Evolutionary conservation across 805 yeast species (phyloP), one percentile per base, ranked within the genome.

Genomic region (Starmera caribaea): DNA sequence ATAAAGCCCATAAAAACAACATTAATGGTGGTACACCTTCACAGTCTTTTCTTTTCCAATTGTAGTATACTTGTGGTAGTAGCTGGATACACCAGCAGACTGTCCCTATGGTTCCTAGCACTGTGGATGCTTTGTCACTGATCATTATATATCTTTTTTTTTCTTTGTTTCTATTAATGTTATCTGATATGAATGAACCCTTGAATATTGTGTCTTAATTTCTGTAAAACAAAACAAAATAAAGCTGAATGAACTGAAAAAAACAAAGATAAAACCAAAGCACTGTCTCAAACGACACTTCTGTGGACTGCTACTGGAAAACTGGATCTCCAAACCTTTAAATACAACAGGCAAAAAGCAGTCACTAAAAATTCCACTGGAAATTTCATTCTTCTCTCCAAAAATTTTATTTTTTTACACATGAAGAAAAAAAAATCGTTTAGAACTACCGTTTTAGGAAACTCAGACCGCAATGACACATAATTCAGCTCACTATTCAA

Each of bases 71-170:
- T 54, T 85, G 97, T 2, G 97, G 97, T 1, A 88, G 68, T 46
- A 90, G 64, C 61, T 90, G 97, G 46, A 89, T 65, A 58, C 97
- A 89, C 97, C 97, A 90, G 42, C 84, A 71, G 2, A 89, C 77
- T 0, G 97, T 90, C 6, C 96, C 97, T 2, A 85, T 68, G 11
- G 96, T 88, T 2, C 87, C 96, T 40, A 87, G 67, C 7, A 81
- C 87, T 37, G 82, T 84, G 14, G 84, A 73, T 1, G 85, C 86
- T 41, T 46, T 52, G 16, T 54, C 58, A 17, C 49, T 46, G 30
- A 54, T 49, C 55, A 54, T 53, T 11, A 28, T 16, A 12, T 15
- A 26, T 5, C 13, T 4, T 30, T 8, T 21, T 3, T 17, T 4
- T 14, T 5, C 5, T 12, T 12, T 32, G 14, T 15, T n/a, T n/a